Conservation (phyloP, 1,139 yeast species). For the Candida labiduridarum region DNA sequence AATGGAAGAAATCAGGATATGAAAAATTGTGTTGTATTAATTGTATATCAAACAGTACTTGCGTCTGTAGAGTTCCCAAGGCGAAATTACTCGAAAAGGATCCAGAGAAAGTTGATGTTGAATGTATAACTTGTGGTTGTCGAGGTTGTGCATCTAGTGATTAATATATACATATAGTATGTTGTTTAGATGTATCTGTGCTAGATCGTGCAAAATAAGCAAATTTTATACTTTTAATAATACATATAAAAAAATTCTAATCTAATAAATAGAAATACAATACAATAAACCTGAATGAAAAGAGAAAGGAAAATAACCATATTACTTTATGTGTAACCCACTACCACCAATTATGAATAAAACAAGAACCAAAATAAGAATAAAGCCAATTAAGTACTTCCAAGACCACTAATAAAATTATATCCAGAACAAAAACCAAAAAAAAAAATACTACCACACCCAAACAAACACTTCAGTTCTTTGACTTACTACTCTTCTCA, state of each 20-base stretch:
- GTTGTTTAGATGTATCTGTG: neutral
- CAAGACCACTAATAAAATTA: no score
- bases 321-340: neutral
- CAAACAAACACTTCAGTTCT: neutral
- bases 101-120: slow-evolving; percentile 30
- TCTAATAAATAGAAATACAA: no score
- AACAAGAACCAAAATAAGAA: no score
- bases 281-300: neutral
- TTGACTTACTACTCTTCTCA: slow-evolving; percentile 5
- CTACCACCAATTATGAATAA: neutral
- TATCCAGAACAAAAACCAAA: neutral
- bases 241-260: no score
- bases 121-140: slow-evolving; percentile 89
- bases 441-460: neutral
- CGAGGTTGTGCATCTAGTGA: slow-evolving; percentile 87
- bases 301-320: neutral
- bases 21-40: slow-evolving; percentile 83
- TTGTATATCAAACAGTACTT: slow-evolving; percentile 73
- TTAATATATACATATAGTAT: slow-evolving; percentile 23
- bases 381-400: no score
- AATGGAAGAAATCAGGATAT: slow-evolving; percentile 91
- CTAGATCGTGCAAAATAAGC: neutral
- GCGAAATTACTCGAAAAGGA: slow-evolving; percentile 44
- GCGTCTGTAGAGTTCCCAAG: slow-evolving; percentile 87
- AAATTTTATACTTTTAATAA: neutral